Conservation (phyloP, 768 basidiomycete genomes). For the Psilocybe cyanescens region DNA sequence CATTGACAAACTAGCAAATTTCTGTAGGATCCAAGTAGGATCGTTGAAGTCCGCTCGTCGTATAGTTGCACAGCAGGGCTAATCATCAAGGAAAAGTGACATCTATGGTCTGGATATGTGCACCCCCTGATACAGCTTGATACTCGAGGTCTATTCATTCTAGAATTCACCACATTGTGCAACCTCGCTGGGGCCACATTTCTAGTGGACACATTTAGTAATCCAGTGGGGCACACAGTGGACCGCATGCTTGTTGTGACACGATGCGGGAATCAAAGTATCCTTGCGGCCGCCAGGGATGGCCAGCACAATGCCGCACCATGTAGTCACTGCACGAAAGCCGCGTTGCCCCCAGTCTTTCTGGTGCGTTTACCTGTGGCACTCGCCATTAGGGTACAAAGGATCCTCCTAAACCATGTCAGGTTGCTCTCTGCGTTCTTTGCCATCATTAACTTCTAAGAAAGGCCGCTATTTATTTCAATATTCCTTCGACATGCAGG, state of each 20-base stretch:
- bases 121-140: too few species aligned
- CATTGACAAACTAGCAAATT: too few species aligned
- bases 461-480: constrained; percentile 2
- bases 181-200: too few species aligned
- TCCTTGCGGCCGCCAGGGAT: not conserved
- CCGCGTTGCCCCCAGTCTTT: not conserved
- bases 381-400: not conserved
- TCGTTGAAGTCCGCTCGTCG: too few species aligned
- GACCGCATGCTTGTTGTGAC: not conserved
- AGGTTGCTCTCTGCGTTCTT: not conserved
- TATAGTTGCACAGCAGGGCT: too few species aligned
- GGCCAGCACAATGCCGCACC: not conserved
- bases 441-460: not conserved
- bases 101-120: too few species aligned
- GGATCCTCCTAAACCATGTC: not conserved
- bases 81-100: too few species aligned
- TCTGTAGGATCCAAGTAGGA: too few species aligned
- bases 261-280: not conserved
- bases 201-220: not conserved
- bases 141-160: too few species aligned
- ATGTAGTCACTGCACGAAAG: not conserved
- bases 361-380: not conserved
- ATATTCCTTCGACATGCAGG: constrained; percentile 30
- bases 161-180: too few species aligned
- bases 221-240: not conserved